These are phyloP conservation scores for Kwoniella newhampshirensis DNA, from an alignment of 768 basidiomycete genomes.

Conservation along the genomic window DNA sequence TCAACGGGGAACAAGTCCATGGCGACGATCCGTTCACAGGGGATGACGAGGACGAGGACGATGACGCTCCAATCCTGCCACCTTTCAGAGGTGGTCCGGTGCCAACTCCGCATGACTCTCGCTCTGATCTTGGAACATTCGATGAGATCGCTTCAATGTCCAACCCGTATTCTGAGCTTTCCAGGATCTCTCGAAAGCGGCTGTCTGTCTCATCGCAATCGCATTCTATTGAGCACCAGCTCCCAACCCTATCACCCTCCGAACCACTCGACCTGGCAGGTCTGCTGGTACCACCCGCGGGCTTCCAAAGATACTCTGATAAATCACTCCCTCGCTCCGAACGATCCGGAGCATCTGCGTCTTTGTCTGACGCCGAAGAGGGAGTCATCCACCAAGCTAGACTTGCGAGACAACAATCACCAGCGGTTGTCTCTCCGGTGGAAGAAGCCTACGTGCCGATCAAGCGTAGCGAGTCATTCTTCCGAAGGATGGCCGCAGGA, in stretches of 20 bases:
- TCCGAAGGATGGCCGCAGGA: slow-evolving; percentile 40
- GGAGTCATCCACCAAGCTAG: slow-evolving; percentile 29
- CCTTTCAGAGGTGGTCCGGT: slow-evolving; percentile 34
- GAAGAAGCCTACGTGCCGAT: slow-evolving; percentile 78
- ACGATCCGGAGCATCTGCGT: slow-evolving; percentile 15
- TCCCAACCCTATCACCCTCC: slow-evolving; percentile 54
- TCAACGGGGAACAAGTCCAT: slow-evolving; percentile 6
- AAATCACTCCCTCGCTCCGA: slow-evolving; percentile 18
- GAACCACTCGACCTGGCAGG: slow-evolving; percentile 63
- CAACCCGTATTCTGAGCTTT: slow-evolving; percentile 14
- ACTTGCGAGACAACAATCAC: slow-evolving; percentile 12
- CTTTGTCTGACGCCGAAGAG: slow-evolving; percentile 32
- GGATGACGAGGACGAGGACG: slow-evolving; percentile 21
- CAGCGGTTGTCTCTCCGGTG: slow-evolving; percentile 22
- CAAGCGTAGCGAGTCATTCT: slow-evolving; percentile 57
- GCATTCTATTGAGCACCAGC: slow-evolving; percentile 53
- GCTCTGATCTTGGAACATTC: slow-evolving; percentile 30
- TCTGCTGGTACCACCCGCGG: slow-evolving; percentile 16
- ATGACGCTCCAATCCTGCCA: slow-evolving; percentile 49
- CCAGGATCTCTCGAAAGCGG: slow-evolving; percentile 16
- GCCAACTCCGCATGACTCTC: slow-evolving; percentile 48
- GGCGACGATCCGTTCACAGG: slow-evolving; percentile 14
- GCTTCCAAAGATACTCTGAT: slow-evolving; percentile 3
- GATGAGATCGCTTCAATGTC: slow-evolving; percentile 23
- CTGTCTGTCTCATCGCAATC: slow-evolving; percentile 45